phyloP scores from a whole-genome alignment of 305 asterid species.

The Fraxinus dipetala region DNA sequence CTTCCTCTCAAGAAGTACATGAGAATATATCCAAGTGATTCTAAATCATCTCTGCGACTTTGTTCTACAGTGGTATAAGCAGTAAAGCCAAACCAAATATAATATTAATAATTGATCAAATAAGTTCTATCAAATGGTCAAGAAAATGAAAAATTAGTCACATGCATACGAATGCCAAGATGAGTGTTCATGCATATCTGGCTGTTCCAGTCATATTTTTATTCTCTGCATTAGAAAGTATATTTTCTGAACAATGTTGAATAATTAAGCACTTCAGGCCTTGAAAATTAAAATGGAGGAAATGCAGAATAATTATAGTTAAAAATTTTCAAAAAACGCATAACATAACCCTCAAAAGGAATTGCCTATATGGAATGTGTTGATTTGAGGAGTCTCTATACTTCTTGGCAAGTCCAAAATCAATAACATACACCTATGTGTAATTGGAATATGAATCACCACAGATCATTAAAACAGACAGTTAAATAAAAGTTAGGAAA shows the following conservation, averaged over 20 bases:
- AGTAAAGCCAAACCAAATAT: conserved; percentile 25
- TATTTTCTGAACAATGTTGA: conserved; percentile 13
- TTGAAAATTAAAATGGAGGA: not conserved
- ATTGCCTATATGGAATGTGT: conserved; percentile 81
- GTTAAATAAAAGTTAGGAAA: not conserved
- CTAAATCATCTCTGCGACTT: conserved; percentile 92
- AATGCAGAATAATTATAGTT: no score
- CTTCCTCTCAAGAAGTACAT: conserved; percentile 91
- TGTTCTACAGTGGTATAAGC: conserved; percentile 52
- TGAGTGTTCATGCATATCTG: conserved; percentile 92
- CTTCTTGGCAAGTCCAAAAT: conserved; percentile 90
- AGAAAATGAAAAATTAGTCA: conserved; percentile 10
- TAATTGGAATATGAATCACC: conserved; percentile 15
- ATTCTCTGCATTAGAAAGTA: conserved; percentile 53
- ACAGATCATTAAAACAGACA: conserved; percentile 11
- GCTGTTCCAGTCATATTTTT: conserved; percentile 92
- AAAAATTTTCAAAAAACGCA: not conserved
- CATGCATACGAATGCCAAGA: conserved; percentile 75
- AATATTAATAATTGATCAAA: conserved; percentile 15
- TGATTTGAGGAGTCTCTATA: conserved; percentile 74
- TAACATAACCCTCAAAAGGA: conserved; percentile 1
- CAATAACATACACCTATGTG: conserved; percentile 68
- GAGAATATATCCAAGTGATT: conserved; percentile 84
- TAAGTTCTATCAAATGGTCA: conserved; percentile 18
- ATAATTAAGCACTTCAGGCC: not conserved